Conservation (phyloP, 495 filamentous ascomycete species). For the Hyaloscypha finlandica region DNA sequence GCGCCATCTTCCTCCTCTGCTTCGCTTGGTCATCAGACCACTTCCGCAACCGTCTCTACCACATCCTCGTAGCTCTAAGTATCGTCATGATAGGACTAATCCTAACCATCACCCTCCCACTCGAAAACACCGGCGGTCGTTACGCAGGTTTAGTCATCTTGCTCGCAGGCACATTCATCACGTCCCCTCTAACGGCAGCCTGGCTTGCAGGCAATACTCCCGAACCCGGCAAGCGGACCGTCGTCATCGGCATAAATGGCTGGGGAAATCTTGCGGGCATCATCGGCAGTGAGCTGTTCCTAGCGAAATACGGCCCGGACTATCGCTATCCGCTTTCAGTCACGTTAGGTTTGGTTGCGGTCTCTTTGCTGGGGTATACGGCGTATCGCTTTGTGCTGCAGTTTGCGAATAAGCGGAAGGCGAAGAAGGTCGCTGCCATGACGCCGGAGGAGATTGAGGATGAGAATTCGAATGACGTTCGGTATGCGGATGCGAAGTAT, state of each 20-base stretch:
- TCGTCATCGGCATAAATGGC: constrained; percentile 60
- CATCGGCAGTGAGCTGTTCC: constrained; percentile 48
- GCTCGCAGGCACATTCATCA: constrained; percentile 53
- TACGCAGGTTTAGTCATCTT: constrained; percentile 57
- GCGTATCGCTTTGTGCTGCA: constrained; percentile 34
- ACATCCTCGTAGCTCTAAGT: constrained; percentile 49
- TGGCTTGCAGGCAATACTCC: constrained; percentile 58
- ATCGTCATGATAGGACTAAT: constrained; percentile 49
- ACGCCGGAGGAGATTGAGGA: constrained; percentile 13
- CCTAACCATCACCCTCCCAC: constrained; percentile 44
- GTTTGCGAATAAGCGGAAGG: constrained; percentile 32
- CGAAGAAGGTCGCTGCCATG: constrained; percentile 23
- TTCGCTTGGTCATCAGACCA: constrained; percentile 51
- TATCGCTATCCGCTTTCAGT: constrained; percentile 46
- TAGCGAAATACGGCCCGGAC: constrained; percentile 39
- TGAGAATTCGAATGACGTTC: background rate
- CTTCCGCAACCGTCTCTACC: constrained; percentile 45
- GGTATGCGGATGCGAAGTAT: constrained; percentile 17
- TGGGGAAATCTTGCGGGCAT: constrained; percentile 62
- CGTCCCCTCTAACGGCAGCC: constrained; percentile 56
- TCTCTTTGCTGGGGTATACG: constrained; percentile 45
- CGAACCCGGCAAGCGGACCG: constrained; percentile 50
- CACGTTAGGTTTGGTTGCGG: constrained; percentile 44
- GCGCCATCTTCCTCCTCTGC: constrained; percentile 33
- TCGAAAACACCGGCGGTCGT: constrained; percentile 32